Conservation (phyloP, 805 yeast species). For the Kuraishia floccosa region DNA sequence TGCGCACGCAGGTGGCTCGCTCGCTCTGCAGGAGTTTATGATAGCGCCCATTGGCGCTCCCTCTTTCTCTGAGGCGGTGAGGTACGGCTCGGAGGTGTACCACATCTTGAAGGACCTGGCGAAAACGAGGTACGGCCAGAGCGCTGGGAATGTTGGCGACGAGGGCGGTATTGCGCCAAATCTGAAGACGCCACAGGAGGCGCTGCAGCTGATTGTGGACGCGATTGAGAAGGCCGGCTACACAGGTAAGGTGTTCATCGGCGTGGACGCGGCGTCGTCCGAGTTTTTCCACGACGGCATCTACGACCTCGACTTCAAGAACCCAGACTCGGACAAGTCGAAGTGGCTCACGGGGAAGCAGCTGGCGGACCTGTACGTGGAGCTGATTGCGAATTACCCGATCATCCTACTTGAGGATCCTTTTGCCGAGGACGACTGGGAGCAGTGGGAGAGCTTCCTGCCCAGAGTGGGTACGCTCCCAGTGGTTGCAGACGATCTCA, state of each 20-base stretch:
- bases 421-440: conserved; percentile 99
- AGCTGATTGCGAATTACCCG: conserved; percentile 84
- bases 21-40: conserved; percentile 99
- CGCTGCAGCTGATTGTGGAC: conserved; percentile 82
- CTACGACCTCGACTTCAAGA: conserved; percentile 98
- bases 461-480: conserved; percentile 60
- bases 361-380: conserved; percentile 75
- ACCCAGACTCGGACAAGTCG: conserved; percentile 82
- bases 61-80: conserved; percentile 88
- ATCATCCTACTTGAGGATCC: conserved; percentile 98
- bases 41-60: conserved; percentile 91
- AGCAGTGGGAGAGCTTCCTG: conserved; percentile 89
- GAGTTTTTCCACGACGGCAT: conserved; percentile 96
- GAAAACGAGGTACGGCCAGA: conserved; percentile 91
- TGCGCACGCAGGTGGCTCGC: conserved; percentile 98
- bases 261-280: conserved; percentile 93
- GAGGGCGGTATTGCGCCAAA: conserved; percentile 99
- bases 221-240: conserved; percentile 94
- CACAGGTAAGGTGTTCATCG: conserved; percentile 86
- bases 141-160: conserved; percentile 99
- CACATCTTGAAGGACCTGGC: conserved; percentile 89
- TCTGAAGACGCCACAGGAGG: conserved; percentile 91
- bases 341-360: conserved; percentile 87
- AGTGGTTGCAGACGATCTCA: conserved; percentile 96
- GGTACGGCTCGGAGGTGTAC: conserved; percentile 97